Conservation (phyloP, 202 grass and related monocot species). For the Sporobolus alterniflorus region DNA sequence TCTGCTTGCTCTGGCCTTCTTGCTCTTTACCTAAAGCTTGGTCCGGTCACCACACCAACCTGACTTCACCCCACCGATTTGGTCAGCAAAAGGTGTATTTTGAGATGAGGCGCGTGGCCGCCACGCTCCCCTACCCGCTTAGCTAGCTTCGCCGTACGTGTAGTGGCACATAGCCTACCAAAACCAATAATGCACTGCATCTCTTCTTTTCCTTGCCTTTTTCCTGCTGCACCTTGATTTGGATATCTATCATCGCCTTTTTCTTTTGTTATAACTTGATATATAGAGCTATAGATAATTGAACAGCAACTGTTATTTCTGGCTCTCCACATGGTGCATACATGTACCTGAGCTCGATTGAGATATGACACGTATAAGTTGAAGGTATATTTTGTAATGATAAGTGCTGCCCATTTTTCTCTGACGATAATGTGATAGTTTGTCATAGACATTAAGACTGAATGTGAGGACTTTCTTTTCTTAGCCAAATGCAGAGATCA, state of each 20-base stretch:
- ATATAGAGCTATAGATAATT: neutral
- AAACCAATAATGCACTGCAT: slow-evolving; percentile 27
- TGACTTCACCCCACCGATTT: neutral
- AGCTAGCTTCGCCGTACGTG: neutral
- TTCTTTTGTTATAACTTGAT: neutral
- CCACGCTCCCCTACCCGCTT: slow-evolving; percentile 44
- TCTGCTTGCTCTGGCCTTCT: slow-evolving; percentile 36
- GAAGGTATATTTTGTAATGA: neutral
- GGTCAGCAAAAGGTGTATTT: slow-evolving; percentile 4
- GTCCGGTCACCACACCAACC: neutral
- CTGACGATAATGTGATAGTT: neutral
- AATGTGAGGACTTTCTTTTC: too few relatives aligned
- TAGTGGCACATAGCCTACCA: neutral
- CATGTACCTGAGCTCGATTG: neutral
- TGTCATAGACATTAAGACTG: too few relatives aligned
- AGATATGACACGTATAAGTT: neutral
- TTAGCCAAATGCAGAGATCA: too few relatives aligned
- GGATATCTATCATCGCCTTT: neutral
- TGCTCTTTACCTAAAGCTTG: slow-evolving; percentile 29
- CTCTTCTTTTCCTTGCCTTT: neutral
- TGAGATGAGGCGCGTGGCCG: slow-evolving; percentile 37
- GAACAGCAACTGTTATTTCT: neutral
- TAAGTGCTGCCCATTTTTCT: neutral
- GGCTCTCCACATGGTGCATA: neutral
- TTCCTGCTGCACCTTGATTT: slow-evolving; percentile 9